These are phyloP conservation scores for Penicillium capsulatum DNA, from an alignment of 2,329 filamentous ascomycete genomes.

Conservation along the genomic window DNA sequence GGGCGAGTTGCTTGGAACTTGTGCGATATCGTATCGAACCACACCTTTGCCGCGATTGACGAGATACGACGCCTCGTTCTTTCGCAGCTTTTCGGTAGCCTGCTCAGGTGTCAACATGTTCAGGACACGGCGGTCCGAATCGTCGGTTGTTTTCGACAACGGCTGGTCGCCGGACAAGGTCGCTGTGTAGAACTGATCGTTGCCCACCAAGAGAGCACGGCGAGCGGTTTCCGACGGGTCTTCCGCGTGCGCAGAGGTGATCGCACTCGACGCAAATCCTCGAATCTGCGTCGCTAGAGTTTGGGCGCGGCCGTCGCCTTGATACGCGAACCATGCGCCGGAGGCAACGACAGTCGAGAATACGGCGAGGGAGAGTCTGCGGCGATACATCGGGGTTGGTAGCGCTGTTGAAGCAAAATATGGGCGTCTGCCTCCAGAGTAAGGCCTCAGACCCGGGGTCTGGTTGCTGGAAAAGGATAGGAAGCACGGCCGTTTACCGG, in stretches of 20 bases:
- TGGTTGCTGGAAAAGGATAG: constrained; percentile 38
- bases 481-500: constrained; percentile 34
- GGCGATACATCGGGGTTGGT: constrained; percentile 48
- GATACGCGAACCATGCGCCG: constrained; percentile 49
- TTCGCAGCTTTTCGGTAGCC: constrained; percentile 80
- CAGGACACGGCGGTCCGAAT: constrained; percentile 77
- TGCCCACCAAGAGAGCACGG: constrained; percentile 77
- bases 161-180: constrained; percentile 81
- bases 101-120: constrained; percentile 97
- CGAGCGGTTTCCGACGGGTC: constrained; percentile 53
- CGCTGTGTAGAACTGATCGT: constrained; percentile 84
- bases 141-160: constrained; percentile 81
- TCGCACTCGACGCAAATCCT: constrained; percentile 22
- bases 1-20: constrained; percentile 92
- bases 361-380: constrained; percentile 47
- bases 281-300: constrained; percentile 23
- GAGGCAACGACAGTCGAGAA: constrained; percentile 47
- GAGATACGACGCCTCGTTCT: constrained; percentile 85
- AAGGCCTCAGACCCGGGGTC: constrained; percentile 35
- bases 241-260: constrained; percentile 31
- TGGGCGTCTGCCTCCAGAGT: constrained; percentile 34
- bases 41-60: constrained; percentile 88
- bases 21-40: constrained; percentile 88
- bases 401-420: constrained; percentile 34
- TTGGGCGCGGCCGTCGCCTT: constrained; percentile 32